Evolutionary conservation across 768 basidiomycete genomes (phyloP), one percentile per base, ranked within the genome.

Genomic region (Suillus luteus): DNA sequence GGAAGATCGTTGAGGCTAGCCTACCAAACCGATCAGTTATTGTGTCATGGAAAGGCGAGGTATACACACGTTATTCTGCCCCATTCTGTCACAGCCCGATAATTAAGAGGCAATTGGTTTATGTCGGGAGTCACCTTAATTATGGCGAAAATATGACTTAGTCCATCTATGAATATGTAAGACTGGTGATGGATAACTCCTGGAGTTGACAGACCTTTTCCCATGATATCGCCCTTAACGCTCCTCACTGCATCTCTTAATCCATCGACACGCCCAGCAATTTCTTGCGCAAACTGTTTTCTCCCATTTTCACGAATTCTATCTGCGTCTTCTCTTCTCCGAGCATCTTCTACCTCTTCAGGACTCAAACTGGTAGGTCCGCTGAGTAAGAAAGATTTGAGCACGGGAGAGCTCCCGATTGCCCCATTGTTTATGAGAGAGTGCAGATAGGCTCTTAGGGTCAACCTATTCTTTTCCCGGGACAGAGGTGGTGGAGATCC

Each of bases 1-100:
- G 96, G 74, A 99, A 99, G 46, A 98, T 89, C 2, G 97, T 96
- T 6, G 97, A 96, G 0, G 97, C 97, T 67, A 99, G 81, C 41
- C 96, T 99, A 64, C 48, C 60, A 57, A 68, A 60, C 37, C 43
- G 27, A 48, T 62, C 54, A 41, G 55, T 69, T 31, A 66, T 68
- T 58, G 59, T 14, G 7, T 60, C 57, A 54, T 37, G 12, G 55
- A n/a, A 46, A 57, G 61, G 44, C 31, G 55, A 55, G 52, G 59
- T 10, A 31, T 46, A 83, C 95, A 72, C 64, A 96, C 95, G 96
- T 96, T 72, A 98, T 97, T 61, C 96, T 81, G 6, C 92, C 97
- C 96, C 97, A 99, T 76, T 99, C 96, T 8, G 96, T 73, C 54
- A 98, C 94, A 46, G 95, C 92, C 67, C 86, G 83, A 70, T 95